Evolutionary conservation across 2,329 filamentous ascomycete species (phyloP).

Genomic region (Alternaria tenuissima): DNA sequence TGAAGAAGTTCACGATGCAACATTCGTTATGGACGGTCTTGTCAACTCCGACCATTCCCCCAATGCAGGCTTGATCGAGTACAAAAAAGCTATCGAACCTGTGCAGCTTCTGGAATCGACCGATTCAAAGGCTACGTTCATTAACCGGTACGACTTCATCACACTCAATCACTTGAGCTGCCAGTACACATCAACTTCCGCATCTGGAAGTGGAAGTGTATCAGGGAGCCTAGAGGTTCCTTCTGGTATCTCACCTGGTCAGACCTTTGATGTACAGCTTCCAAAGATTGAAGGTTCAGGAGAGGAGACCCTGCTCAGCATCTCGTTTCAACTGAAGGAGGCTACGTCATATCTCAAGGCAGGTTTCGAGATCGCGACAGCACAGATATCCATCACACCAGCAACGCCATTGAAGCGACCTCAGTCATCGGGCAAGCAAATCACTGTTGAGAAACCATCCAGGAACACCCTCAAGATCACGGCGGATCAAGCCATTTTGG

Average conservation of each 20-base stretch:
- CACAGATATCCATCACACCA: slow-evolving; percentile 38
- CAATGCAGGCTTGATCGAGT: slow-evolving; percentile 53
- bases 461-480: slow-evolving; percentile 34
- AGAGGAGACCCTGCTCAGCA: slow-evolving; percentile 28
- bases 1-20: slow-evolving; percentile 52
- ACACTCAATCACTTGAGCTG: slow-evolving; percentile 48
- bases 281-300: slow-evolving; percentile 23
- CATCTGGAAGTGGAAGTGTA: slow-evolving; percentile 10
- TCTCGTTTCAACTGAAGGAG: slow-evolving; percentile 47
- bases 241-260: slow-evolving; percentile 32
- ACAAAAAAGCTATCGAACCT: slow-evolving; percentile 56
- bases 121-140: slow-evolving; percentile 37
- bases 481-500: slow-evolving; percentile 54
- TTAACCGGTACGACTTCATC: slow-evolving; percentile 49
- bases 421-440: slow-evolving; percentile 54
- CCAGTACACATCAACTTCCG: slow-evolving; percentile 23
- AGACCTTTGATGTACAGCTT: slow-evolving; percentile 38
- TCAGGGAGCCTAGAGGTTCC: slow-evolving; percentile 36
- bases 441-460: slow-evolving; percentile 35
- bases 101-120: slow-evolving; percentile 44
- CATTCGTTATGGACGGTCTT: slow-evolving; percentile 58
- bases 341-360: slow-evolving; percentile 41
- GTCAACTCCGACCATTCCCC: slow-evolving; percentile 54
- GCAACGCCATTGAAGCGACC: slow-evolving; percentile 19
- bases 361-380: slow-evolving; percentile 50